Evolutionary conservation across 352 stramenopile genomes (phyloP).

Genomic region (Phytophthora citricola): DNA sequence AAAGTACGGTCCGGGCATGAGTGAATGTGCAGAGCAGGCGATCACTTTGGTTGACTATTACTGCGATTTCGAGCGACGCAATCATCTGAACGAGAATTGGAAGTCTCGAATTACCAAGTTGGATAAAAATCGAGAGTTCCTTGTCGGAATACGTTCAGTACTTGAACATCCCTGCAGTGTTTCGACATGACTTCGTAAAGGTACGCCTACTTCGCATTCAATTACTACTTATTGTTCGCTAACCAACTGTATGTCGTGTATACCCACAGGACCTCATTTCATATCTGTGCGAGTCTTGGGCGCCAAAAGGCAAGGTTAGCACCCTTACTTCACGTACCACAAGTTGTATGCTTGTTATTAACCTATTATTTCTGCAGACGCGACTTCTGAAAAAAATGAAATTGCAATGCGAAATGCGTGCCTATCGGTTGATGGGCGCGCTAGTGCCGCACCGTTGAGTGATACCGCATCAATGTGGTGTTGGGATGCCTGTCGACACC

Average conservation of each 20-base stretch:
- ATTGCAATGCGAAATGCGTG: too few species aligned
- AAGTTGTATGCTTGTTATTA: too few species aligned
- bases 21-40: constrained; percentile 74
- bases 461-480: too few species aligned
- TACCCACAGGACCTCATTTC: constrained; percentile 53
- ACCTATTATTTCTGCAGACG: too few species aligned
- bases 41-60: constrained; percentile 89
- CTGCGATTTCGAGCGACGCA: constrained; percentile 76
- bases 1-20: constrained; percentile 66
- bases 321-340: too few species aligned
- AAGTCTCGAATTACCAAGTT: constrained; percentile 70
- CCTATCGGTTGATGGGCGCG: too few species aligned
- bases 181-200: constrained; percentile 70
- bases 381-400: too few species aligned
- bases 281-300: constrained; percentile 56
- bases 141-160: constrained; percentile 71
- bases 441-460: too few species aligned
- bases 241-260: not conserved
- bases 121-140: constrained; percentile 75
- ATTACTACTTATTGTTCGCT: not conserved
- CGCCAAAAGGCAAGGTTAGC: constrained; percentile 8
- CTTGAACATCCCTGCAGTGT: constrained; percentile 59
- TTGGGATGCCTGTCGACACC: too few species aligned
- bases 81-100: constrained; percentile 76
- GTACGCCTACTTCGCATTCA: constrained; percentile 21